Evolutionary conservation across 805 yeast species (phyloP), one percentile per base, ranked within the genome.

Genomic region (Scheffersomyces ergatensis): DNA sequence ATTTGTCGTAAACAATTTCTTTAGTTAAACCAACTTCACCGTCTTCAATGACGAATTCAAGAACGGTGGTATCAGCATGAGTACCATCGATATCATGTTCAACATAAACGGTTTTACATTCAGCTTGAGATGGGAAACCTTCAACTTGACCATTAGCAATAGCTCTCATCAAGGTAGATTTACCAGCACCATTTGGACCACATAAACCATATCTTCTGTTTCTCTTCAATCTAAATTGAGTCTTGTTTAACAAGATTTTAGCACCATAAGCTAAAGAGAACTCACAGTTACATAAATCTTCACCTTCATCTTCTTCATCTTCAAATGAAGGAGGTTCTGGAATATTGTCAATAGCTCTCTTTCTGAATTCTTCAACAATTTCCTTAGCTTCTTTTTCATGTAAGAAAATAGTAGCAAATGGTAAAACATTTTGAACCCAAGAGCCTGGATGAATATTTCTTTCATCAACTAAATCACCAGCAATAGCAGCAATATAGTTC

Each of bases 211-310:
- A 93, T 80, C 99, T 88, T 80, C 97, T 90, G 78, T 86, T 93
- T 81, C 96, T 85, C 89, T 89, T 89, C 70, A 93, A 85, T 78
- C 99, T 89, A 72, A 93, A 83, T 80, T 92, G 97, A 59, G 99
- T 93, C 78, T 93, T 92, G 92, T 93, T 93, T 76, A 93, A 89
- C 78, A 93, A 82, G 82, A 93, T 93, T 88, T 93, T 93, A 66
- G 99, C 99, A 92, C 99, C 99, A 76, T 93, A 93, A 73, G 99
- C 99, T 65, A 93, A 82, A 48, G 99, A 93, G 90, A 93, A 93
- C 84, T 93, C 99, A 86, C 98, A 92, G 96, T 93, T 93, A 85
- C 99, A 93, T 67, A 93, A 82, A 70, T 93, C 98, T 80, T 93
- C 98, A 78, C 98, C 99, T 69, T 93, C 98, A 67, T 89, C 97